phyloP scores from a whole-genome alignment of 352 stramenopile species.

The Globisporangium irregulare region DNA sequence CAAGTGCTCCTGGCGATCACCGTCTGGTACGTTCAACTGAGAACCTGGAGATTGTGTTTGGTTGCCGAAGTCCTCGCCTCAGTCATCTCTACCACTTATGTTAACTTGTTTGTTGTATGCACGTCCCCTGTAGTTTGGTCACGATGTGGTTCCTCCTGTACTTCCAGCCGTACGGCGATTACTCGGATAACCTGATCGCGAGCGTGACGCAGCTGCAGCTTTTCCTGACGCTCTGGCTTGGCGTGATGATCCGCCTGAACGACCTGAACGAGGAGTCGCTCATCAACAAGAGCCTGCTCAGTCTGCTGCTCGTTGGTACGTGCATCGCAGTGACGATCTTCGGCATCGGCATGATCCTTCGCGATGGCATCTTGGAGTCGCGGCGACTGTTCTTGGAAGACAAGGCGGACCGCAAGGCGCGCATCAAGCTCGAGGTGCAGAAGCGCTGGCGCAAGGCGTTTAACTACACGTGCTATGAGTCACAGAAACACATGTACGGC shows the following conservation, averaged over 20 bases:
- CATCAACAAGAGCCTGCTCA: slow-evolving; percentile 62
- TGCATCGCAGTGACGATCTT: slow-evolving; percentile 65
- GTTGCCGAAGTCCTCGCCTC: background rate
- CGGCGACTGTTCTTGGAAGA: slow-evolving; percentile 36
- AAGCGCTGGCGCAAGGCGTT: slow-evolving; percentile 50
- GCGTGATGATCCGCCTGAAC: slow-evolving; percentile 71
- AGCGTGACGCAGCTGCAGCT: slow-evolving; percentile 76
- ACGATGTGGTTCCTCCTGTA: slow-evolving; percentile 80
- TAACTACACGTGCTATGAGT: slow-evolving; percentile 58
- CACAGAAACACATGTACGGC: slow-evolving; percentile 34
- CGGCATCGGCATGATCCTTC: slow-evolving; percentile 55
- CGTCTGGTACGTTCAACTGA: slow-evolving; percentile 41
- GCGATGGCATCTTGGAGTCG: slow-evolving; percentile 50
- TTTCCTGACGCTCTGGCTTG: slow-evolving; percentile 80
- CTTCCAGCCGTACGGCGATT: slow-evolving; percentile 72
- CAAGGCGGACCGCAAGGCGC: slow-evolving; percentile 35
- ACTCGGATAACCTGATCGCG: slow-evolving; percentile 69
- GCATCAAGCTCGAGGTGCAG: slow-evolving; percentile 31
- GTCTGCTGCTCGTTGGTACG: slow-evolving; percentile 58
- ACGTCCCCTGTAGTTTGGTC: slow-evolving; percentile 28
- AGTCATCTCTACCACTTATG: background rate
- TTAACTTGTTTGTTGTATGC: background rate
- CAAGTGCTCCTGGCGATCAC: slow-evolving; percentile 61
- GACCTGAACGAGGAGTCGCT: slow-evolving; percentile 55
- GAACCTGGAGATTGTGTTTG: too few species aligned